These are phyloP conservation scores for Penicillium expansum DNA, from an alignment of 2,329 filamentous ascomycete genomes.

Conservation along the genomic window DNA sequence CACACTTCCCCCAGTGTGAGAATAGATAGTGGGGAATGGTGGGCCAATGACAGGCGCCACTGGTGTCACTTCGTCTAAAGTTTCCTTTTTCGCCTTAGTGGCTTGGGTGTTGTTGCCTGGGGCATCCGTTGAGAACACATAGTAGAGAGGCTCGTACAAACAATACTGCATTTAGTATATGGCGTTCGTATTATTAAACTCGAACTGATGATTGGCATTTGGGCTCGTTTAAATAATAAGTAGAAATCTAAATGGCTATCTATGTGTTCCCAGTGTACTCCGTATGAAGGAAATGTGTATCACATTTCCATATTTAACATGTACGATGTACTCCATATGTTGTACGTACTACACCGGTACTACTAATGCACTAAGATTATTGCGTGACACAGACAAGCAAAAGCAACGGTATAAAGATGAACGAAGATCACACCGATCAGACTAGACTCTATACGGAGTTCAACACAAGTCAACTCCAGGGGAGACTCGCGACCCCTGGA, in stretches of 20 bases:
- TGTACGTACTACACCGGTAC: background rate
- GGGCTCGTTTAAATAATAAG: background rate
- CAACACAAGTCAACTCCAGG: background rate
- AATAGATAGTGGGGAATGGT: background rate
- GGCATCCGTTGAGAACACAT: background rate
- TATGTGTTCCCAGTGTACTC: background rate
- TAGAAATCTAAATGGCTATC: background rate
- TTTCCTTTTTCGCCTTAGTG: background rate
- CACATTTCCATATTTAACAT: background rate
- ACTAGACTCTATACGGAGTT: background rate
- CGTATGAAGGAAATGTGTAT: background rate
- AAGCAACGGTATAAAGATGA: background rate
- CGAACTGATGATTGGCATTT: background rate
- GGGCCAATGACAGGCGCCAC: background rate
- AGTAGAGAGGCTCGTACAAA: background rate
- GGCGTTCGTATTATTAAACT: background rate
- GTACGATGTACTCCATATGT: background rate
- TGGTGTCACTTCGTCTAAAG: background rate
- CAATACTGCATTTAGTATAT: background rate
- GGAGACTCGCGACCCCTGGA: too few relatives aligned
- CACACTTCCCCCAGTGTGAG: background rate
- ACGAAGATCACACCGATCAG: background rate
- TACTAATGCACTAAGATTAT: background rate
- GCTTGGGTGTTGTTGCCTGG: background rate
- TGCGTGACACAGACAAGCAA: background rate